Evolutionary conservation across 139 green algal species (phyloP), one percentile per base, ranked within the genome.

Genomic region (Micractinium sp.): DNA sequence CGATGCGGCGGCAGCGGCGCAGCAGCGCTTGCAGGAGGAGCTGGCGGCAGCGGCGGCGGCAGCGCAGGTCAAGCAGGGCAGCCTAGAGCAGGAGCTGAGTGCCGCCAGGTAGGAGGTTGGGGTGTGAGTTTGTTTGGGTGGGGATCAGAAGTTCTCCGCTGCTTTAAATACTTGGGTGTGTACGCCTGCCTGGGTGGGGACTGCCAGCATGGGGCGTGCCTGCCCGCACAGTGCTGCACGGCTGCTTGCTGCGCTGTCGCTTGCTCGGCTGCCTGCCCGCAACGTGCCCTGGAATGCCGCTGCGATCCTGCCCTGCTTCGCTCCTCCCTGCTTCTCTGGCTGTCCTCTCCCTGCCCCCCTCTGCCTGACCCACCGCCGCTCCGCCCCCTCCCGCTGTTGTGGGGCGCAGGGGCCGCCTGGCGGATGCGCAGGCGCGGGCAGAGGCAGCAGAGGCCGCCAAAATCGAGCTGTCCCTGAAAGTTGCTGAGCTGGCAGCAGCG

Each of bases 401-500:
- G 3, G 16, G 29, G 25, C 63, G 75, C 81, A 91, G 89, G 77
- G 35, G 35, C 1, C 82, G 81, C 53, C 86, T 94, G 69, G 56
- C 31, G 13, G 86, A 91, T 56, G 79, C 85, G 15, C 27, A 91
- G 78, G 80, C 85, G 0, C 80, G 92, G 0, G 90, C 88, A 0
- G 81, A 89, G 33, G 86, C 83, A 19, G 92, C 92, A 33, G 92
- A 94, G 86, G 33, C 81, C 15, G 92, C 92, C 69, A 93, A 94
- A 75, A 94, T 93, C 73, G 90, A 94, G 86, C 82, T 94, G 33
- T 92, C 88, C 22, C 84, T 93, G 13, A 63, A 81, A 79, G 85
- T 93, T 12, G 91, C 91, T 74, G 91, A 92, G 77, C 35, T 89
- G 69, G 85, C 82, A 9, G 86, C 78, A 9, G 41, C 82, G 5